Conservation (phyloP, 2,329 filamentous ascomycete genomes). For the Aureobasidium vineae region DNA sequence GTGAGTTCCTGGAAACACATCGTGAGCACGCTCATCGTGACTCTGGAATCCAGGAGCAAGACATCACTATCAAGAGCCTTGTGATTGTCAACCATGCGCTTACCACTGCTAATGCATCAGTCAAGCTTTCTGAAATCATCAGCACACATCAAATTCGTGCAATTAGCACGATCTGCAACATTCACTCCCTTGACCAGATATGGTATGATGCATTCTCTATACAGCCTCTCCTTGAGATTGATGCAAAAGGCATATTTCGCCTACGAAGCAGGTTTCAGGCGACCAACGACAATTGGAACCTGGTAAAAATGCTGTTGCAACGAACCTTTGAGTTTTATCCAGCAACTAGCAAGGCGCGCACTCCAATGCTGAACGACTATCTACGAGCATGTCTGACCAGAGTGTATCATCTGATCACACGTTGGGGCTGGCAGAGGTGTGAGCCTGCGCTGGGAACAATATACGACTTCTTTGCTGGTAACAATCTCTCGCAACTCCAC, state of each 20-base stretch:
- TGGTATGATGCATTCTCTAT: constrained; percentile 52
- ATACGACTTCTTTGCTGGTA: constrained; percentile 60
- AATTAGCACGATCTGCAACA: constrained; percentile 29
- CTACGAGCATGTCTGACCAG: constrained; percentile 52
- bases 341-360: constrained; percentile 41
- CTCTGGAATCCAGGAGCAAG: constrained; percentile 48
- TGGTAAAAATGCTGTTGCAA: constrained; percentile 48
- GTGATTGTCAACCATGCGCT: constrained; percentile 50
- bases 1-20: constrained; percentile 48
- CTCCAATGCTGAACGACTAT: constrained; percentile 55
- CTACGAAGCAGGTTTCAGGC: constrained; percentile 44
- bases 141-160: background rate
- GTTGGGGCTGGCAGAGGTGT: constrained; percentile 59
- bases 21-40: constrained; percentile 45
- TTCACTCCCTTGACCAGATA: constrained; percentile 40
- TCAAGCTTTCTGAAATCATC: constrained; percentile 20
- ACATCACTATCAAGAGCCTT: constrained; percentile 47
- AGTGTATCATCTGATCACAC: constrained; percentile 53
- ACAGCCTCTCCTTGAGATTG: constrained; percentile 55
- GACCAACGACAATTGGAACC: constrained; percentile 51
- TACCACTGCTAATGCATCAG: constrained; percentile 11
- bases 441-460: constrained; percentile 53
- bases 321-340: constrained; percentile 51
- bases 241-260: constrained; percentile 49
- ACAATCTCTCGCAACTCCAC: constrained; percentile 52